Conservation (phyloP, 192 early-diverging fungal species). For the Coemansia erecta region DNA sequence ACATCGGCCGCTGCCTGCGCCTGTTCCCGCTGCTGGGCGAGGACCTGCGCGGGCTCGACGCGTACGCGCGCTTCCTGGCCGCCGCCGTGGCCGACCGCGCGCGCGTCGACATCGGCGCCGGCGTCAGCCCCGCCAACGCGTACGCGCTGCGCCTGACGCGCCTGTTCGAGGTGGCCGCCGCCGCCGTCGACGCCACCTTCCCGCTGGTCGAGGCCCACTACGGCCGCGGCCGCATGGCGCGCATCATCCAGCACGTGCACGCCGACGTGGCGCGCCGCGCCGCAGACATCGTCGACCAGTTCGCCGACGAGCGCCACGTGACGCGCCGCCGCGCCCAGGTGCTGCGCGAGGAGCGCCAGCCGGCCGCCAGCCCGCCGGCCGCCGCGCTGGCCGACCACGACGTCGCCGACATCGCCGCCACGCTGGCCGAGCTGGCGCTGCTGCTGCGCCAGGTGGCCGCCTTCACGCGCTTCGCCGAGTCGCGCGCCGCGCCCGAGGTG, state of each 20-base stretch:
- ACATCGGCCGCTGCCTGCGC: slow-evolving; percentile 84
- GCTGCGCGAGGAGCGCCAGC: slow-evolving; percentile 16
- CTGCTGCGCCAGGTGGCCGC: slow-evolving; percentile 75
- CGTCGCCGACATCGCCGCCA: slow-evolving; percentile 73
- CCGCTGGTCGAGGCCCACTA: slow-evolving; percentile 80
- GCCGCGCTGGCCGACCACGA: slow-evolving; percentile 55
- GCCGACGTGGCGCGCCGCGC: slow-evolving; percentile 84
- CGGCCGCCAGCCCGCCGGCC: not conserved
- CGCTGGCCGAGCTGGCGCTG: slow-evolving; percentile 76
- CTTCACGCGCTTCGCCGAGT: slow-evolving; percentile 82
- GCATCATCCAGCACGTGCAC: slow-evolving; percentile 85
- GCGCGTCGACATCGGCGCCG: slow-evolving; percentile 35
- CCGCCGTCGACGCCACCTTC: slow-evolving; percentile 85
- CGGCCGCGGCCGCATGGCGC: slow-evolving; percentile 83
- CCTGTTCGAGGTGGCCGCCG: slow-evolving; percentile 87
- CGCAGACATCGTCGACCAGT: slow-evolving; percentile 71
- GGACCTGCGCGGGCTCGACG: slow-evolving; percentile 81
- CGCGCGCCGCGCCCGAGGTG: slow-evolving; percentile 62
- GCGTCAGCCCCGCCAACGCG: slow-evolving; percentile 22
- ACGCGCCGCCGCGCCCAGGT: slow-evolving; percentile 47
- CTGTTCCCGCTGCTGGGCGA: slow-evolving; percentile 87
- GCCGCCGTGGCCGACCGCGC: slow-evolving; percentile 71
- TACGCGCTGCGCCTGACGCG: slow-evolving; percentile 79
- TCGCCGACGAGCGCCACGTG: slow-evolving; percentile 70
- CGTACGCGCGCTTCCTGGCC: slow-evolving; percentile 83